A percentile compares a stretch with the other conserved stretches of the same genome.
These are phyloP conservation scores for Stylosanthes scabra DNA, from an alignment of 331 rosid species.

Conservation along the genomic window DNA sequence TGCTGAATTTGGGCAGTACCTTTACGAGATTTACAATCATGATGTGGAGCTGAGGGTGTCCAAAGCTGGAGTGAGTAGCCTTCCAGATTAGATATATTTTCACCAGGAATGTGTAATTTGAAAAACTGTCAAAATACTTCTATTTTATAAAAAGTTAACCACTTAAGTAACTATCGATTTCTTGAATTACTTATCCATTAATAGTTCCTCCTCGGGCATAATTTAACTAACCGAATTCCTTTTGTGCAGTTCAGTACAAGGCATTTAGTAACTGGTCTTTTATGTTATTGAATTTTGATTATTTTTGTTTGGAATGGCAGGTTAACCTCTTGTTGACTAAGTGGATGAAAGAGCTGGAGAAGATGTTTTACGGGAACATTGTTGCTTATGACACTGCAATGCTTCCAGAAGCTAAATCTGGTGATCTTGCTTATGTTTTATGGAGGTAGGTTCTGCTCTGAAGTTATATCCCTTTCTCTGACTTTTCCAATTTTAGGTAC, in stretches of 20 bases:
- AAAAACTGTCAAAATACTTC: background rate
- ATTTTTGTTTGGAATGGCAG: conserved; percentile 55
- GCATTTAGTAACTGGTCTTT: conserved; percentile 19
- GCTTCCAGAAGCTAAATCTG: conserved; percentile 76
- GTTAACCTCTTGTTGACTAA: conserved; percentile 82
- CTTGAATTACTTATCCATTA: background rate
- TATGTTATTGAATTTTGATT: conserved; percentile 27
- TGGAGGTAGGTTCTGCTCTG: conserved; percentile 67
- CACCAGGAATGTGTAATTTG: background rate
- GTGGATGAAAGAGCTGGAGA: conserved; percentile 99
- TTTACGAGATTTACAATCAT: conserved; percentile 93
- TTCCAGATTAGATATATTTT: conserved; percentile 24
- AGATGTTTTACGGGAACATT: conserved; percentile 89
- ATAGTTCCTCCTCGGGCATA: background rate
- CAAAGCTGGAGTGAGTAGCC: conserved; percentile 83
- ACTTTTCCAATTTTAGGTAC: conserved; percentile 19
- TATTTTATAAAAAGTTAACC: background rate
- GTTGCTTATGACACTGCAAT: conserved; percentile 92
- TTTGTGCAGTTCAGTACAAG: conserved; percentile 11
- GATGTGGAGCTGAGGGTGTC: conserved; percentile 94
- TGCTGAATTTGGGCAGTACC: conserved; percentile 86
- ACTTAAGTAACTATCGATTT: background rate
- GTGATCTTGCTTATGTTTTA: conserved; percentile 68
- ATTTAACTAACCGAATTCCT: conserved; percentile 11
- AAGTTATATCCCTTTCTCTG: conserved; percentile 9